These are phyloP conservation scores for Termitomyces heimii DNA, from an alignment of 768 basidiomycete species.

Conservation along the genomic window DNA sequence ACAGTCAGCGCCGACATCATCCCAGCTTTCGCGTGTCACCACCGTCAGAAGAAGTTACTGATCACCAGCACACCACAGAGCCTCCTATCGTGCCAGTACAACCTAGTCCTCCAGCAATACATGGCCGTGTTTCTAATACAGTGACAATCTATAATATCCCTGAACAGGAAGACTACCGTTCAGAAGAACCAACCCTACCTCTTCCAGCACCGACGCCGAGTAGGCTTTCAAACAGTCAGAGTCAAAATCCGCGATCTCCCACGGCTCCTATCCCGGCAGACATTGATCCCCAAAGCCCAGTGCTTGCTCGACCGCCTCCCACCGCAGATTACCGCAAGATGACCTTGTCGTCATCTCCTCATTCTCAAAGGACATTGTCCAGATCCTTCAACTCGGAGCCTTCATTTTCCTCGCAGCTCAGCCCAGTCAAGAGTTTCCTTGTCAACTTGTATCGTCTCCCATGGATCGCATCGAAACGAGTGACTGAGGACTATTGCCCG, in stretches of 20 bases:
- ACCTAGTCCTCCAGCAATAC: background rate
- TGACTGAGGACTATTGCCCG: slow-evolving; percentile 41
- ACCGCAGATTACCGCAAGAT: slow-evolving; percentile 33
- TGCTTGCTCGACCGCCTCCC: slow-evolving; percentile 25
- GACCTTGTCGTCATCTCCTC: slow-evolving; percentile 22
- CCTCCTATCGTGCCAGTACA: slow-evolving; percentile 13
- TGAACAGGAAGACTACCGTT: slow-evolving; percentile 6
- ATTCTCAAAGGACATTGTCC: slow-evolving; percentile 11
- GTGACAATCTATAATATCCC: slow-evolving; percentile 14
- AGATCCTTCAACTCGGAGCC: slow-evolving; percentile 26
- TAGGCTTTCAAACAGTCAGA: slow-evolving; percentile 7
- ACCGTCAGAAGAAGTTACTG: slow-evolving; percentile 21
- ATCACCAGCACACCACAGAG: slow-evolving; percentile 20
- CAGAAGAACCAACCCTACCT: slow-evolving; percentile 7
- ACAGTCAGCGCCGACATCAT: slow-evolving; percentile 17
- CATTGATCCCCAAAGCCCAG: slow-evolving; percentile 19
- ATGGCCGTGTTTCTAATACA: slow-evolving; percentile 7
- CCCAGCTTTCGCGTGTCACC: slow-evolving; percentile 26
- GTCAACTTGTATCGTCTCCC: slow-evolving; percentile 36
- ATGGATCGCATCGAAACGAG: slow-evolving; percentile 38
- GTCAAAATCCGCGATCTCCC: slow-evolving; percentile 1
- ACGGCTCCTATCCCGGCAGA: slow-evolving; percentile 2
- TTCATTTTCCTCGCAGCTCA: slow-evolving; percentile 30
- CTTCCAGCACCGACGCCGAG: slow-evolving; percentile 7
- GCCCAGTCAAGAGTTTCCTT: slow-evolving; percentile 37